A percentile compares a stretch with the other conserved stretches of the same genome.
phyloP scores from a whole-genome alignment of 108 stramenopile genomes.

The Cylindrotheca fusiformis region DNA sequence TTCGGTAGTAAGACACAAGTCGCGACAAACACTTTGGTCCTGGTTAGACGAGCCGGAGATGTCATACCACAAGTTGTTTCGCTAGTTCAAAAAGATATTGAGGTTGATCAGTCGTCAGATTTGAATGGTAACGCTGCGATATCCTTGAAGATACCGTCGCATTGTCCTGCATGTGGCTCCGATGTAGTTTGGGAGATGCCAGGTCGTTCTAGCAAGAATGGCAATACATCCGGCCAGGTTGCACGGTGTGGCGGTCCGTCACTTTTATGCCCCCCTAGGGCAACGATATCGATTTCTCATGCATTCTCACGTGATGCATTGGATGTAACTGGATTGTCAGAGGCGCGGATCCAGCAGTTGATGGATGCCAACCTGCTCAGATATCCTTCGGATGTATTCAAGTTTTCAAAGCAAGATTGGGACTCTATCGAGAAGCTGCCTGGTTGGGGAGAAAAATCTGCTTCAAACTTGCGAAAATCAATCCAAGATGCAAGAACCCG shows the following conservation, averaged over 20 bases:
- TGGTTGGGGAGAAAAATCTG: constrained; percentile 80
- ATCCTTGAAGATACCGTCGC: constrained; percentile 50
- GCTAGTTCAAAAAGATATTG: constrained; percentile 19
- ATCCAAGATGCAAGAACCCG: constrained; percentile 35
- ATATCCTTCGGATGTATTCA: constrained; percentile 69
- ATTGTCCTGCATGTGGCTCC: constrained; percentile 81
- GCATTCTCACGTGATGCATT: constrained; percentile 77
- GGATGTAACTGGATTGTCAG: constrained; percentile 77
- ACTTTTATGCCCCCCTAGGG: constrained; percentile 71
- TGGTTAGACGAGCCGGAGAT: constrained; percentile 85
- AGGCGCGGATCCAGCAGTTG: constrained; percentile 64
- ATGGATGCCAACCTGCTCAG: constrained; percentile 44
- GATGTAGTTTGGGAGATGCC: constrained; percentile 35
- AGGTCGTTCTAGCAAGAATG: not conserved
- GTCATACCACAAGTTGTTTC: constrained; percentile 87
- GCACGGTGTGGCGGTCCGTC: constrained; percentile 75
- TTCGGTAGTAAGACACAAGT: constrained; percentile 42
- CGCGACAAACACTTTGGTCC: constrained; percentile 32
- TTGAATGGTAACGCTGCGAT: constrained; percentile 22
- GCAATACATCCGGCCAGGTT: constrained; percentile 53
- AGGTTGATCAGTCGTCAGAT: not conserved
- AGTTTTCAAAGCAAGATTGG: constrained; percentile 20
- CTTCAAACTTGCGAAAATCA: constrained; percentile 47
- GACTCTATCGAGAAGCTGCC: constrained; percentile 46
- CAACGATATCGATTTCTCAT: constrained; percentile 63